Conservation (phyloP, 1,284 basidiomycete genomes). For the Cronartium quercuum region DNA sequence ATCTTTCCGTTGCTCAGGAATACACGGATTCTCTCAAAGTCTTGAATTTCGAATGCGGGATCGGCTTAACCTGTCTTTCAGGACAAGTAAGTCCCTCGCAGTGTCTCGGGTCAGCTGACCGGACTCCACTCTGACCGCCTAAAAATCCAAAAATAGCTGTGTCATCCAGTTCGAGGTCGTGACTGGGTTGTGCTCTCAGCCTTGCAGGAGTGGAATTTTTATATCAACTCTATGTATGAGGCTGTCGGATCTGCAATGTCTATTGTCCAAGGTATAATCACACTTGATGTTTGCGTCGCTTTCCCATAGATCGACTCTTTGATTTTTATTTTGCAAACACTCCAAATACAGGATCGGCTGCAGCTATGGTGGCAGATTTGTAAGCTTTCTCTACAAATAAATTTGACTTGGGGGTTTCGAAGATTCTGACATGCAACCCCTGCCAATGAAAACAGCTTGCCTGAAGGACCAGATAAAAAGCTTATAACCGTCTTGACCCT, state of each 20-base stretch:
- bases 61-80: constrained; percentile 13
- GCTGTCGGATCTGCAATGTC: constrained; percentile 24
- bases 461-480: constrained; percentile 8
- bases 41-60: constrained; percentile 30
- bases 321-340: neutral
- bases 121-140: neutral
- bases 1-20: constrained; percentile 6
- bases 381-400: neutral
- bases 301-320: neutral
- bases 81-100: constrained; percentile 7
- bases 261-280: constrained; percentile 20
- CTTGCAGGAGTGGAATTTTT: constrained; percentile 38
- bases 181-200: constrained; percentile 36
- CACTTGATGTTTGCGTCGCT: neutral
- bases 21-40: constrained; percentile 28
- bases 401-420: neutral
- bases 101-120: neutral
- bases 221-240: constrained; percentile 30
- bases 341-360: constrained; percentile 3
- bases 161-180: constrained; percentile 22
- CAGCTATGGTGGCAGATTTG: constrained; percentile 32
- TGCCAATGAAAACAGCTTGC: neutral
- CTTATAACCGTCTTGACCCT: neutral
- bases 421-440: neutral
- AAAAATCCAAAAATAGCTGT: constrained; percentile 3